Base-by-base conservation (phyloP, 306 rosid genomes). In the Canavalia gladiata region DNA sequence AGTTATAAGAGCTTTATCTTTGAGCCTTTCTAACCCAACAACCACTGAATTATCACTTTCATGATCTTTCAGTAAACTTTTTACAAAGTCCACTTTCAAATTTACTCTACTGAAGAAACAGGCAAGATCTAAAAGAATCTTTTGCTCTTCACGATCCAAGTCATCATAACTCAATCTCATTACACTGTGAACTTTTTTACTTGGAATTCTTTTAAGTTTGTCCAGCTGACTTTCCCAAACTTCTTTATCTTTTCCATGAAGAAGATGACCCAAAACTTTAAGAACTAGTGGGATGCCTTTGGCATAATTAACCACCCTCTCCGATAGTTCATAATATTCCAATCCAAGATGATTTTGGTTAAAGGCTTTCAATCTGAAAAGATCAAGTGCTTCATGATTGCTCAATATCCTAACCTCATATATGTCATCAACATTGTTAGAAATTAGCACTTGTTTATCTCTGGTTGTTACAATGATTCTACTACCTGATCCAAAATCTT, bases 1-100 rank as follows among this genome's bases (percentile, higher is more conserved):
- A 10, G 41, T 56, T 68, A 78, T 56, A 37, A 69, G 70, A 57
- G 71, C 35, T 18, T 57, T 56, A 35, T 79, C 69, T 37, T 37
- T 37, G 3, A 37, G 41, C 4, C 41, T 37, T 37, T 37, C 41
- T 37, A 37, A 37, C 41, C 41, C 41, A 37, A 37, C 4, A 37
- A 37, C 41, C 4, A 37, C 41, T 37, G 41, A 37, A 37, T 37
- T 37, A 37, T 37, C 41, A 37, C 41, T 37, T 4, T 60, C 41
- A 37, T 37, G 4, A 37, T 37, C 1, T 37, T 37, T 37, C 4
- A 37, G 4, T 4, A 37, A 37, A 37, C 2, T 37, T 2, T 37
- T 2, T 4, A 37, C 3, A 4, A 2, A 37, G 41, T 37, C 41
- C 41, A 2, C 41, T 37, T 0, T 37, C 4, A 37, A 2, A 37